Base-by-base conservation (phyloP, 768 basidiomycete genomes). In the Hypholoma fasciculare region DNA sequence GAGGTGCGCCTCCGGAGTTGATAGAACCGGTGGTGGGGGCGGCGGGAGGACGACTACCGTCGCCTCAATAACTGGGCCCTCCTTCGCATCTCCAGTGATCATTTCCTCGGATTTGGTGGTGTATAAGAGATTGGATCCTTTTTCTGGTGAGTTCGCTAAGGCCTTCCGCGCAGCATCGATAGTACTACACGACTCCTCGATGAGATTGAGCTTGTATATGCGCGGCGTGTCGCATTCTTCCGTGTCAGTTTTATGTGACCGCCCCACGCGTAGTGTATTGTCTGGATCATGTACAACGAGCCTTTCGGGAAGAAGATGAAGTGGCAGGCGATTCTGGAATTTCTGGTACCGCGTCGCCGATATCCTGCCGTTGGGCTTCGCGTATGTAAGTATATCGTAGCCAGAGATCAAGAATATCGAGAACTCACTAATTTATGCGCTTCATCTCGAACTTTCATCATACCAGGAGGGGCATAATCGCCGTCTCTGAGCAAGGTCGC, bases 1-100 rank as follows among this genome's bases (percentile, higher is more conserved):
- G 16, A 86, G 70, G 63, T 86, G 82, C 1, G 78, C 80, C 52
- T 77, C 79, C 58, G 66, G 26, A 70, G 69, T n/a, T 67, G 69
- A 46, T 69, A 66, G 0, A 69, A 49, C 9, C 75, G 67, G 40
- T 65, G 76, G 40, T 76, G 52, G 39, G 57, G 66, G 1, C 69
- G 69, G n/a, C 62, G 57, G 39, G 56, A 50, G 16, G 61, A 67
- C n/a, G 19, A 11, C 37, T 12, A 13, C 12, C 19, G 38, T 39
- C 9, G 38, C 26, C 17, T 11, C 37, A 2, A 4, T 60, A 58
- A 20, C 38, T 42, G 13, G 63, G 58, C 17, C 40, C 40, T 42
- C 40, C 34, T 48, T 40, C 7, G 43, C 39, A 30, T 54, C 54
- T 12, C 39, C 54, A 4, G 63, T 56, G 14, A 62, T 57, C 7